These are phyloP conservation scores for Trichoderma asperelloides DNA, from an alignment of 495 filamentous ascomycete genomes.

Conservation along the genomic window DNA sequence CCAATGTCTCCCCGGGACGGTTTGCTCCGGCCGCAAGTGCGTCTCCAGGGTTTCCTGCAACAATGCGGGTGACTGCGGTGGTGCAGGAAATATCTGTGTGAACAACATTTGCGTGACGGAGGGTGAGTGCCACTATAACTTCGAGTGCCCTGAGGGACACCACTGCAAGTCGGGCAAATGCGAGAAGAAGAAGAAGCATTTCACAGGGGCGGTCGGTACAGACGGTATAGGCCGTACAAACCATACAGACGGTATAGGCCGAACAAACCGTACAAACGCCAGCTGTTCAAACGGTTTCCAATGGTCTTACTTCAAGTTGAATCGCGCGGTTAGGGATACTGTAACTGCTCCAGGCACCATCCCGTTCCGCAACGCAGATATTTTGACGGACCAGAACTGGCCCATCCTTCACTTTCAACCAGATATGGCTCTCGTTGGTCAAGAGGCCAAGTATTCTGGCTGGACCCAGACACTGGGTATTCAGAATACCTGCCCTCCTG, in stretches of 20 bases:
- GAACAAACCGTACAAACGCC: background rate
- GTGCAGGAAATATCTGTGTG: background rate
- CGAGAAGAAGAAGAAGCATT: background rate
- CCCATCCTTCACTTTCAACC: background rate
- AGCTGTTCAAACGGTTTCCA: background rate
- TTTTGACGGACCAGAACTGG: background rate
- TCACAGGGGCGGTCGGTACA: background rate
- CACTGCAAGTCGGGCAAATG: background rate
- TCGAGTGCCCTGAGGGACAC: background rate
- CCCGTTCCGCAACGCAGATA: background rate
- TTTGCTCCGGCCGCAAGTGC: background rate
- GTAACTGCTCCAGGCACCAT: background rate
- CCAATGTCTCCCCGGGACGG: background rate
- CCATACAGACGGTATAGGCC: no score
- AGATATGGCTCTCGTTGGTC: background rate
- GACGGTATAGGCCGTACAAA: no score
- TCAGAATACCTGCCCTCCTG: background rate
- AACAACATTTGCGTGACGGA: background rate
- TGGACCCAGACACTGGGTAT: background rate
- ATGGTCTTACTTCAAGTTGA: slow-evolving; percentile 3
- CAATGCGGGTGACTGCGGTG: background rate
- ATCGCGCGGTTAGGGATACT: background rate
- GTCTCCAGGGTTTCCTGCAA: background rate
- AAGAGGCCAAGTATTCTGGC: background rate
- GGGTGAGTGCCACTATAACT: background rate